Conservation (phyloP, 2,329 filamentous ascomycete species). For the Zymoseptoria tritici region DNA sequence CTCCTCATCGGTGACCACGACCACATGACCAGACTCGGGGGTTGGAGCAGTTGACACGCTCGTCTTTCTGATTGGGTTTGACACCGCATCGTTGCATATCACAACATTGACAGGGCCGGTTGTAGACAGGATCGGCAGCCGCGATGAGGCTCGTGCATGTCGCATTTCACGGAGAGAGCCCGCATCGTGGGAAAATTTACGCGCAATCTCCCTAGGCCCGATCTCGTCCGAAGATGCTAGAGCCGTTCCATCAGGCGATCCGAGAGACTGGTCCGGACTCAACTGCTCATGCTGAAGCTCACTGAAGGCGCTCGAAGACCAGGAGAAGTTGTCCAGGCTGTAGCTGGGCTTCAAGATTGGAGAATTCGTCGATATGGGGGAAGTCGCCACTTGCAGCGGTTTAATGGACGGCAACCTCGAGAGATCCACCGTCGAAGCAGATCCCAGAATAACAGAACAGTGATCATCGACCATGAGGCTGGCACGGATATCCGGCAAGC, state of each 20-base stretch:
- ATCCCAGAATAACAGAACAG: slow-evolving; percentile 8
- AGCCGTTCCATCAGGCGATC: not conserved
- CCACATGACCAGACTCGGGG: slow-evolving; percentile 22
- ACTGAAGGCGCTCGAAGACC: not conserved
- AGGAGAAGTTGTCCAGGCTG: not conserved
- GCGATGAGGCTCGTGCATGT: not conserved
- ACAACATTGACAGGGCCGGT: not conserved
- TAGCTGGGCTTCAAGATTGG: not conserved
- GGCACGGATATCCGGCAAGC: slow-evolving; percentile 16
- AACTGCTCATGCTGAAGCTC: not conserved
- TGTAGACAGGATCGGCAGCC: not conserved
- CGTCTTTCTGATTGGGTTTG: not conserved
- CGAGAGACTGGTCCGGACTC: not conserved
- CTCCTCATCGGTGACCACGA: slow-evolving; percentile 45
- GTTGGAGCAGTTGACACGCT: not conserved
- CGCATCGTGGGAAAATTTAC: not conserved
- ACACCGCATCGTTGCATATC: not conserved
- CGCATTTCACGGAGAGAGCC: not conserved
- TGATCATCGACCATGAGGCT: slow-evolving; percentile 16
- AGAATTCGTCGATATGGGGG: too few species aligned
- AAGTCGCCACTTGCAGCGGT: not conserved
- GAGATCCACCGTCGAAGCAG: slow-evolving; percentile 13
- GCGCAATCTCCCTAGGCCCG: not conserved
- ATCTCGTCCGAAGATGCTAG: not conserved
- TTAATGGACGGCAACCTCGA: slow-evolving; percentile 6